These are phyloP conservation scores for Aspergillus campestris DNA, from an alignment of 495 filamentous ascomycete species.

Conservation along the genomic window DNA sequence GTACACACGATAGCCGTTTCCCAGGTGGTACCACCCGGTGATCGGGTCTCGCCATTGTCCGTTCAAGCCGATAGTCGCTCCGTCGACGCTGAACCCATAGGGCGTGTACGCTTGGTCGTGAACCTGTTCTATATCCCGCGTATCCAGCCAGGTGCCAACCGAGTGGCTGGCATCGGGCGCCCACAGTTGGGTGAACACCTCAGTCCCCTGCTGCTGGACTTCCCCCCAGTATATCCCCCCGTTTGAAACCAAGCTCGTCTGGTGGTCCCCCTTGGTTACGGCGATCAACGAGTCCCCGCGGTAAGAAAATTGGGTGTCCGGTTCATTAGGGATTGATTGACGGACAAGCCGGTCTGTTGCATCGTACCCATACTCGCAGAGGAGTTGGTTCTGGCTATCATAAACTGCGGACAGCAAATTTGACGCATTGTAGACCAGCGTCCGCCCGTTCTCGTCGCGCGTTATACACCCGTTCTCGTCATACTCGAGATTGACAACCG, in stretches of 20 bases:
- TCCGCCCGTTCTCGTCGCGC: conserved; percentile 1
- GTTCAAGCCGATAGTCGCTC: conserved; percentile 1
- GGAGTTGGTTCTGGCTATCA: background rate
- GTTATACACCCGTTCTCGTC: conserved; percentile 4
- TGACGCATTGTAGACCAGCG: background rate
- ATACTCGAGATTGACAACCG: background rate
- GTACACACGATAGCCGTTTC: conserved; percentile 4
- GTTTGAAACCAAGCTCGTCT: background rate
- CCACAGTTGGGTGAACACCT: background rate
- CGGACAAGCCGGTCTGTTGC: background rate
- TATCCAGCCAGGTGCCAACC: background rate
- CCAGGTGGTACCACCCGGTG: conserved; percentile 8
- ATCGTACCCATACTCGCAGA: conserved; percentile 5
- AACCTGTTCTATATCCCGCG: background rate
- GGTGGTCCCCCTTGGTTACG: background rate
- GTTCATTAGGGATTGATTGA: background rate
- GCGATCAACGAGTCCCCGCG: conserved; percentile 2
- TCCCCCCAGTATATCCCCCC: conserved; percentile 2
- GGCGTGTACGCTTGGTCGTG: conserved; percentile 4
- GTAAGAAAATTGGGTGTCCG: background rate
- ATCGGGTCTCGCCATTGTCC: conserved; percentile 7
- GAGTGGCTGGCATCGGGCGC: background rate
- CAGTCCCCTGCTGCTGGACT: background rate
- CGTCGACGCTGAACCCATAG: background rate
- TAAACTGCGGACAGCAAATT: background rate